These are phyloP conservation scores for Vaccinium corymbosum DNA, from an alignment of 148 eudicot species.

Conservation along the genomic window DNA sequence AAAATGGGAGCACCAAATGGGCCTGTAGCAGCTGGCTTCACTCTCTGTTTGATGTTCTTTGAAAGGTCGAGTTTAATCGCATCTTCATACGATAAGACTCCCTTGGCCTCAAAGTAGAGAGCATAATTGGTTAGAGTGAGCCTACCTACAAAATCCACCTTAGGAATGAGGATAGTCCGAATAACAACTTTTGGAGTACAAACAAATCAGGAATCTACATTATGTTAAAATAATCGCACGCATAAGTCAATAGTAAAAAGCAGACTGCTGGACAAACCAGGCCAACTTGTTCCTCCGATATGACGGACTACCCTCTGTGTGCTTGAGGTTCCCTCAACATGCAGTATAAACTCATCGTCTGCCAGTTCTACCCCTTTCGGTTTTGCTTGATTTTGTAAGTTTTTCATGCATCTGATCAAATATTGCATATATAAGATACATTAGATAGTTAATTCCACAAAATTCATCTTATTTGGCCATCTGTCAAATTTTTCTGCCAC, in stretches of 20 bases:
- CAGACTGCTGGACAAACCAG: slow-evolving; percentile 44
- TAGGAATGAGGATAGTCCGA: neutral
- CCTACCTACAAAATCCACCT: slow-evolving; percentile 53
- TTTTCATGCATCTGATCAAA: slow-evolving; percentile 54
- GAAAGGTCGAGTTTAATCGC: slow-evolving; percentile 72
- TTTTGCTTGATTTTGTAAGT: slow-evolving; percentile 62
- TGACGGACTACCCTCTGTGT: slow-evolving; percentile 86
- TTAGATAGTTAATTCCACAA: neutral
- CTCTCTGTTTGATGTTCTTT: slow-evolving; percentile 46
- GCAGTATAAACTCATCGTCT: slow-evolving; percentile 86
- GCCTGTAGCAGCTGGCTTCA: slow-evolving; percentile 82
- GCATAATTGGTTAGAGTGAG: slow-evolving; percentile 89
- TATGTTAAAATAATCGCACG: neutral
- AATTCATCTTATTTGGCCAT: neutral
- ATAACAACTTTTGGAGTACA: neutral
- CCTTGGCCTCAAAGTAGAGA: slow-evolving; percentile 85
- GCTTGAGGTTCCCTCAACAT: slow-evolving; percentile 82
- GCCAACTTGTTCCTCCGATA: slow-evolving; percentile 90
- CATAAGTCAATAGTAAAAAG: neutral
- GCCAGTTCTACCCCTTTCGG: slow-evolving; percentile 64
- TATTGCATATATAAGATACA: neutral
- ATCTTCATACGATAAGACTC: slow-evolving; percentile 55
- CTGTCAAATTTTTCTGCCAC: neutral
- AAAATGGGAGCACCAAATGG: slow-evolving; percentile 96
- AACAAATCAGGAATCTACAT: neutral